Evolutionary conservation across 1,139 yeast genomes (phyloP), one percentile per base, ranked within the genome.

Genomic region (Spencermartinsiella ligniputridi): DNA sequence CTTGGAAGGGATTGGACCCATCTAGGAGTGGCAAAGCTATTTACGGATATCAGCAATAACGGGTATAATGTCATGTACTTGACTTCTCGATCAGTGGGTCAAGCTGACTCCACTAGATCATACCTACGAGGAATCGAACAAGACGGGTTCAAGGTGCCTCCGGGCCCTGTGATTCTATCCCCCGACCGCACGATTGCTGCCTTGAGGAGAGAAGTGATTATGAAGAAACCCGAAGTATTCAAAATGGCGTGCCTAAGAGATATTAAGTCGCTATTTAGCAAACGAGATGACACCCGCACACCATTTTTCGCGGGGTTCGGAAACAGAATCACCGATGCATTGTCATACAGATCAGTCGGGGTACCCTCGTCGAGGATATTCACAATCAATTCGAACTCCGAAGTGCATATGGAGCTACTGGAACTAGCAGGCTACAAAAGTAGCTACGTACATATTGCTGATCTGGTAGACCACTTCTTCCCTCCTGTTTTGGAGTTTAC

Each of bases 281-380:
- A 58, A 36, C 53, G 49, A 11, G 58, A 58, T 21, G 54, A 54
- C 24, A 52, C 47, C 9, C 63, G 63, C 29, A 83, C 90, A 1
- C 97, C 97, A 3, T 94, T 94, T 58, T 90, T 87, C 64, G 98
- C 98, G 3, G 99, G 98, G 0, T 94, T 94, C 63, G 99, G 99
- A 18, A 94, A 94, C 62, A 74, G 96, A 55, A 92, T 94, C 49
- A 94, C 99, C 0, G 99, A 94, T 68, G 98, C 98, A 3, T 75
- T 94, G 45, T 87, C 97, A 47, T 94, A 94, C 64, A 74, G 98
- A 56, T 84, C 92, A 11, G 98, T 92, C 3, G 89, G 94, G 11
- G 87, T 94, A 6, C 98, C 98, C 2, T 82, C 95, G 25, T 94
- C 96, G 35, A 74, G 96, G 51, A 90, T 94, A 39, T 94, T 94